A percentile compares a stretch with the other conserved stretches of the same genome.
phyloP scores from a whole-genome alignment of 805 yeast species.

The Candida orba region DNA sequence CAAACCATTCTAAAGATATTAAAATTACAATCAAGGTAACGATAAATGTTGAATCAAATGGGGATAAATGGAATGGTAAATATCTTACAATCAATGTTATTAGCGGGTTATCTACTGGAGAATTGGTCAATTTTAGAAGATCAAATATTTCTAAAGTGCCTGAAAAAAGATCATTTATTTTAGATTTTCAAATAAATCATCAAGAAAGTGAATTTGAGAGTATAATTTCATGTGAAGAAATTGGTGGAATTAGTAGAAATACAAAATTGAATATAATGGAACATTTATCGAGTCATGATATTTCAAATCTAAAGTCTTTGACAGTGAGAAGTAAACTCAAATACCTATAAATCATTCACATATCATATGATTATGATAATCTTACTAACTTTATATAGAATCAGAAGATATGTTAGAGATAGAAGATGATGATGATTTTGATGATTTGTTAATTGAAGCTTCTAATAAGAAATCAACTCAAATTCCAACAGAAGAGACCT shows the following conservation, averaged over 20 bases:
- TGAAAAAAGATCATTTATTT: slow-evolving; percentile 22
- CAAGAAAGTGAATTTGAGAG: slow-evolving; percentile 23
- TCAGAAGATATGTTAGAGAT: slow-evolving; percentile 14
- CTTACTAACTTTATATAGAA: slow-evolving; percentile 5
- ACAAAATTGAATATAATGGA: slow-evolving; percentile 5
- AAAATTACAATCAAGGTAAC: slow-evolving; percentile 18
- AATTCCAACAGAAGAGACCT: background rate
- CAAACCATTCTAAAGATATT: slow-evolving; percentile 13
- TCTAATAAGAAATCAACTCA: slow-evolving; percentile 2
- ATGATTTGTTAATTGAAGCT: slow-evolving; percentile 23
- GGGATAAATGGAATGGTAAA: slow-evolving; percentile 28
- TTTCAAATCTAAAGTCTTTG: background rate
- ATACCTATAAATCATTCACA: background rate
- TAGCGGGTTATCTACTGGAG: slow-evolving; percentile 26
- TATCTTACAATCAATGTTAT: slow-evolving; percentile 27
- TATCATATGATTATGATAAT: background rate
- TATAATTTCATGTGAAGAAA: slow-evolving; percentile 31
- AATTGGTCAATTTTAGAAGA: slow-evolving; percentile 38
- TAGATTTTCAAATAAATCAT: slow-evolving; percentile 19
- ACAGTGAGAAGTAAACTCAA: background rate
- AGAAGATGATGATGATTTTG: slow-evolving; percentile 23
- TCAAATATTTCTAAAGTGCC: slow-evolving; percentile 23
- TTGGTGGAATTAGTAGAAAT: slow-evolving; percentile 26
- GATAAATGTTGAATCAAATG: slow-evolving; percentile 10
- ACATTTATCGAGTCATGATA: background rate